These are phyloP conservation scores for Debaryomycetaceae sp. DNA, from an alignment of 1,139 yeast species.

Conservation along the genomic window DNA sequence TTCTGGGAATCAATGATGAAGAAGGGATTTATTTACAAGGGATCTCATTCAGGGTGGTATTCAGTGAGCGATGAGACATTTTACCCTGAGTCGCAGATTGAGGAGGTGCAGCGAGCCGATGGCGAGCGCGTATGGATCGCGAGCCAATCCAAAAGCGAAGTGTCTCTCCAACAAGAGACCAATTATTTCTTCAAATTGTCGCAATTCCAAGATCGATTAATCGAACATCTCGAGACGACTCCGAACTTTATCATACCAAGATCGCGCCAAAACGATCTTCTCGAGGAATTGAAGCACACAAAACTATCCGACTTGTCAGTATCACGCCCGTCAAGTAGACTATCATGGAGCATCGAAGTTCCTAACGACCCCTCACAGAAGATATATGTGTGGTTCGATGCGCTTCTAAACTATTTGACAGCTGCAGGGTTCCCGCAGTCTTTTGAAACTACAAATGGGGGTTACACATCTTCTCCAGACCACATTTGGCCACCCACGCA, in stretches of 20 bases:
- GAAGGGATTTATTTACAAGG: constrained; percentile 66
- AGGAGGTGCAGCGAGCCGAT: constrained; percentile 27
- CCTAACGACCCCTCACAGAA: constrained; percentile 72
- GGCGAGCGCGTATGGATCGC: constrained; percentile 37
- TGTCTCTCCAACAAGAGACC: constrained; percentile 63
- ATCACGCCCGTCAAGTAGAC: constrained; percentile 69
- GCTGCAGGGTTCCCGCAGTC: constrained; percentile 51
- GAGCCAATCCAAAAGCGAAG: constrained; percentile 68
- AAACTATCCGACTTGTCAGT: constrained; percentile 61
- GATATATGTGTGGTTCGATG: constrained; percentile 97
- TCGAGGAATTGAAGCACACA: constrained; percentile 43
- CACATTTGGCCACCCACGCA: constrained; percentile 60
- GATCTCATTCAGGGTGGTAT: constrained; percentile 89
- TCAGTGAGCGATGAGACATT: constrained; percentile 91
- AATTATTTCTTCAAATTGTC: constrained; percentile 81
- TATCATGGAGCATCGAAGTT: constrained; percentile 85
- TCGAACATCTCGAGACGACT: constrained; percentile 35
- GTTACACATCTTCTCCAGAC: constrained; percentile 1
- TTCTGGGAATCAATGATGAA: constrained; percentile 58
- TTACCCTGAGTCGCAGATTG: constrained; percentile 73
- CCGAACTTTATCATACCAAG: constrained; percentile 58
- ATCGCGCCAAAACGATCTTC: constrained; percentile 42
- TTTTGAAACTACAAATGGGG: constrained; percentile 6
- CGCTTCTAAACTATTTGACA: constrained; percentile 75
- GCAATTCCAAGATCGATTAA: constrained; percentile 42